Percentiles rank a stretch among this genome's conserved stretches.
These are phyloP conservation scores for Pyrrhoderma lamaoense DNA, from an alignment of 1,284 basidiomycete genomes.

Conservation along the genomic window DNA sequence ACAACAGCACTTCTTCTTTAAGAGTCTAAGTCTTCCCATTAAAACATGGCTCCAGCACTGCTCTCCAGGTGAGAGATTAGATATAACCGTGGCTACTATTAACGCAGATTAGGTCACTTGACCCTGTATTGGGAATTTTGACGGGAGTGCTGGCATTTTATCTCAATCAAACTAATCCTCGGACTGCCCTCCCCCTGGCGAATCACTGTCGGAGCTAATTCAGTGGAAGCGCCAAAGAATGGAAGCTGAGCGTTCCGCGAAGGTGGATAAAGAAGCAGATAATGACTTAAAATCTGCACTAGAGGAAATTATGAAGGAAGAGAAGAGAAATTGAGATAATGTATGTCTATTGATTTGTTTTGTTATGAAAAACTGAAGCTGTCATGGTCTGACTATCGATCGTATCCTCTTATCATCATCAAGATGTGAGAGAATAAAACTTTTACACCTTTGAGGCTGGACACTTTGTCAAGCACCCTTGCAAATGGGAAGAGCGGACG, in stretches of 20 bases:
- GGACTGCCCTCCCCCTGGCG: slow-evolving; percentile 62
- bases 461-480: too few relatives aligned
- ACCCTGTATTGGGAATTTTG: slow-evolving; percentile 73
- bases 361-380: too few relatives aligned
- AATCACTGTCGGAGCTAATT: slow-evolving; percentile 55
- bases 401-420: too few relatives aligned
- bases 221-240: slow-evolving; percentile 58
- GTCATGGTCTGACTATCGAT: too few relatives aligned
- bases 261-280: neutral
- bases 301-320: slow-evolving; percentile 1
- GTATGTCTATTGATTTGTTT: too few relatives aligned
- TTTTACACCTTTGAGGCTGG: too few relatives aligned
- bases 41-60: neutral
- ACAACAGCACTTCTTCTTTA: too few relatives aligned
- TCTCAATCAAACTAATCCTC: slow-evolving; percentile 78
- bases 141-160: slow-evolving; percentile 80
- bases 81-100: neutral
- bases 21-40: too few relatives aligned
- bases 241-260: slow-evolving; percentile 2
- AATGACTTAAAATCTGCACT: neutral
- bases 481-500: too few relatives aligned
- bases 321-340: neutral
- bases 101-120: slow-evolving; percentile 42
- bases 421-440: too few relatives aligned
- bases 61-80: slow-evolving; percentile 6